phyloP scores from a whole-genome alignment of 148 eudicot genomes.

The Persicaria maculosa region DNA sequence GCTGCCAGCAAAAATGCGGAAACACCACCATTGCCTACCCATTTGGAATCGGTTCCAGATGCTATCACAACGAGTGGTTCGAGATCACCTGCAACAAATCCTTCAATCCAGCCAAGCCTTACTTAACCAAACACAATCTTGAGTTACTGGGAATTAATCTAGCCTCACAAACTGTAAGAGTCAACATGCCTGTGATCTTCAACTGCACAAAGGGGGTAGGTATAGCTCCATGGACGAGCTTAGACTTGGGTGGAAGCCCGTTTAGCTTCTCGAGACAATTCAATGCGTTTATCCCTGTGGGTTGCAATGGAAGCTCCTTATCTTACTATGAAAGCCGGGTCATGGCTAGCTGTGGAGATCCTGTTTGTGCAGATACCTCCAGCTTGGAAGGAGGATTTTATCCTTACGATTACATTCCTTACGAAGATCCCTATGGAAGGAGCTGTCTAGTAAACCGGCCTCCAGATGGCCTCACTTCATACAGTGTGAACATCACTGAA shows the following conservation, averaged over 20 bases:
- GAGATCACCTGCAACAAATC: constrained; percentile 9
- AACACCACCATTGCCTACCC: neutral
- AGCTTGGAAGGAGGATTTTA: neutral
- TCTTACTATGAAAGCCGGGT: constrained; percentile 5
- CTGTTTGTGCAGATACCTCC: neutral
- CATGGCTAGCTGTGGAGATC: constrained; percentile 6
- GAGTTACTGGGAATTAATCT: neutral
- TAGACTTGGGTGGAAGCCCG: constrained; percentile 5
- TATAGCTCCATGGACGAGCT: constrained; percentile 2
- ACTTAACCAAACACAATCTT: neutral
- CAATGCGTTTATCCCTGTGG: constrained; percentile 3
- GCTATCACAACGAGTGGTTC: constrained; percentile 10
- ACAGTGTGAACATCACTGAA: constrained; percentile 11
- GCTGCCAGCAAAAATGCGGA: constrained; percentile 28
- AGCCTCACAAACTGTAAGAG: neutral
- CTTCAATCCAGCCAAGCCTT: constrained; percentile 6
- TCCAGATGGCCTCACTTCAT: constrained; percentile 1
- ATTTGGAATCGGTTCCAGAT: constrained; percentile 10
- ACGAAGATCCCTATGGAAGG: too few species aligned
- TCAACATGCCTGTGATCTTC: constrained; percentile 12
- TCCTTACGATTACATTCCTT: too few species aligned
- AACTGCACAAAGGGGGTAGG: neutral
- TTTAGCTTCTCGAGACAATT: constrained; percentile 7
- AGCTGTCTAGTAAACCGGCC: neutral
- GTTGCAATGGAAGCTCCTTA: constrained; percentile 10